Base-by-base conservation (phyloP, 2,329 filamentous ascomycete genomes). In the Hypoxylon sp. region DNA sequence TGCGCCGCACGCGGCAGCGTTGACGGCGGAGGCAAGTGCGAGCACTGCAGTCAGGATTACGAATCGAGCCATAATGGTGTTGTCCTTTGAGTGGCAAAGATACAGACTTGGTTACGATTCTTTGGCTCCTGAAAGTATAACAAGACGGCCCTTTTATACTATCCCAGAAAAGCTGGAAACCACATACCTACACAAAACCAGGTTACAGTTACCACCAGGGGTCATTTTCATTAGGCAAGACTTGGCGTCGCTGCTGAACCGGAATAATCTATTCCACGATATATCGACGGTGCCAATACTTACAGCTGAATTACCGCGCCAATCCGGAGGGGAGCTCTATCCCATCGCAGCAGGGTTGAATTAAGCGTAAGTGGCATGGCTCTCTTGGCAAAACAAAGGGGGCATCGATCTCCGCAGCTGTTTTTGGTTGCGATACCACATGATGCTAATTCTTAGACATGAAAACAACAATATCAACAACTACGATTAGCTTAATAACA, bases 1-100 rank as follows among this genome's bases (percentile, higher is more conserved):
- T 1, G 68, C 67, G n/a, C 74, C 73, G 45, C 74, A 75, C 21
- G 70, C 64, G 19, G 80, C 68, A 23, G 80, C 83, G 3, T 76
- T 67, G 41, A 75, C 80, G 10, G 72, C 45, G 7, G 81, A 79
- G 53, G 77, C 74, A 11, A 85, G 76, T 30, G 82, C 82, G 14
- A 86, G 76, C 45, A 78, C 78, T 25, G 80, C 75, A 10, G 83
- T 75, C 57, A 85, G 49, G 50, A 81, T 28, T 32, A 64, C 71
- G 36, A 71, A 69, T 63, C 62, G 65, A 23, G 61, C 65, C 75
- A 76, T 76, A 13, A 19, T 30, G 21, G 2, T 52, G 13, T 34
- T 53, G 58, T 3, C n/a, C n/a, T 32, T 11, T 23, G 9, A 11
- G 11, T 19, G 34, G 2, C 21, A 11, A 11, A 1, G 13, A 21